Base-by-base conservation (phyloP, 2,329 filamentous ascomycete species). In the Xylariales sp. region DNA sequence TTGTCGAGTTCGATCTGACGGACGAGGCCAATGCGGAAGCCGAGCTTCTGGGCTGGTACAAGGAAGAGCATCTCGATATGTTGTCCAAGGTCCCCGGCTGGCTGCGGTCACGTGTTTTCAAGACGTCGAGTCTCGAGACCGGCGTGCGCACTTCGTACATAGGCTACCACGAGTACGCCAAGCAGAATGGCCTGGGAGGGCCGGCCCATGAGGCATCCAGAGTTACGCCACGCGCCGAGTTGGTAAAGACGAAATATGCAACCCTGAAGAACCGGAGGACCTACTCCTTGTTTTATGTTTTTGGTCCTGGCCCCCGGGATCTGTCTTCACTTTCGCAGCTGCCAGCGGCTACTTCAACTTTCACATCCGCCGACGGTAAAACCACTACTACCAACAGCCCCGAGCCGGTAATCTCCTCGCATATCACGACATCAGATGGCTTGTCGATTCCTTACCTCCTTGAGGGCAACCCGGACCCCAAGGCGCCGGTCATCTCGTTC, bases 271-370 rank as follows among this genome's bases (percentile, higher is more conserved):
- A 62, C 10, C 70, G 78, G 30, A 72, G 84, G 14, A 69, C 71
- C 0, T 93, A 87, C 61, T 68, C 76, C 23, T 76, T 90, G 45
- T 86, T 87, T 59, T 90, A 93, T 59, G 81, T 83, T 10, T 94
- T 95, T 53, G 85, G 87, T 0, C 75, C 84, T 0, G 85, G 77
- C 0, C 80, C 85, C 0, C 74, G 85, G 17, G 83, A 91, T 47
- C 67, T 91, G 4, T 51, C 68, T 1, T 70, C 75, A 5, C 62
- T 88, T 2, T 66, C 74, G 1, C 60, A 60, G 2, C 62, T 76
- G 4, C 66, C 72, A 4, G 62, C 69, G 1, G 54, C 62, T 1
- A 51, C 56, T 1, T 66, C 70, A 1, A 59, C 67, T 0, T 85
- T 81, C 53, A 63, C 63, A 1, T 76, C 74, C 0, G 62, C 72